Evolutionary conservation across 140 eudicot genomes (phyloP), one percentile per base, ranked within the genome.

Genomic region (Ambrosia hybrid): DNA sequence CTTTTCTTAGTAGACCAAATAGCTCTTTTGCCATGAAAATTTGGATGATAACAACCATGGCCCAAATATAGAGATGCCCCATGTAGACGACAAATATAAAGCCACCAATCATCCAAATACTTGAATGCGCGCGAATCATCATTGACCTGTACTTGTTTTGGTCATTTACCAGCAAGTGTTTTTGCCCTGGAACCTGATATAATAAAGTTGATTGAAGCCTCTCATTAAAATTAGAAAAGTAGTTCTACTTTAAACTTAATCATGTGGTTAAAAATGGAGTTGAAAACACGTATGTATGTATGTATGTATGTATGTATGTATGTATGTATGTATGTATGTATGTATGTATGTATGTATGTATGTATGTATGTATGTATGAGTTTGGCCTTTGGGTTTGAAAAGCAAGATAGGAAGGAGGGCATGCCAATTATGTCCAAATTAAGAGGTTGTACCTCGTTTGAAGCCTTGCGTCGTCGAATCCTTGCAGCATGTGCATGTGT

Each of bases 11-110:
- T 59, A 94, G 72, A 73, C 69, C 86, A 87, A 94, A 94, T 16
- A 94, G 82, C 81, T 94, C 99, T 78, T 75, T 94, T 12, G 94
- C 99, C 99, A 94, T 94, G 67, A 82, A 89, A 46, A 94, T 88
- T 86, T 94, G 99, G 78, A 94, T 83, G 48, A 90, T 88, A 37
- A 94, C 91, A 49, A 94, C 88, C 95, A 86, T 84, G 73, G 97
- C 97, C 96, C 96, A 90, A 30, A 94, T 94, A 84, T 90, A 90
- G n/a, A 94, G 94, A 91, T 94, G 99, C 39, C 99, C 99, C 97
- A 94, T 82, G 87, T 94, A 90, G 61, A 94, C 82, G 68, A 90
- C 80, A 46, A 81, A 83, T 65, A 76, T 85, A 76, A 94, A 94
- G 33, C 99, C 97, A 46, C 97, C 99, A 81, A 94, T 86, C 99